phyloP scores from a whole-genome alignment of 140 eudicot species.

The Stevia rebaudiana region DNA sequence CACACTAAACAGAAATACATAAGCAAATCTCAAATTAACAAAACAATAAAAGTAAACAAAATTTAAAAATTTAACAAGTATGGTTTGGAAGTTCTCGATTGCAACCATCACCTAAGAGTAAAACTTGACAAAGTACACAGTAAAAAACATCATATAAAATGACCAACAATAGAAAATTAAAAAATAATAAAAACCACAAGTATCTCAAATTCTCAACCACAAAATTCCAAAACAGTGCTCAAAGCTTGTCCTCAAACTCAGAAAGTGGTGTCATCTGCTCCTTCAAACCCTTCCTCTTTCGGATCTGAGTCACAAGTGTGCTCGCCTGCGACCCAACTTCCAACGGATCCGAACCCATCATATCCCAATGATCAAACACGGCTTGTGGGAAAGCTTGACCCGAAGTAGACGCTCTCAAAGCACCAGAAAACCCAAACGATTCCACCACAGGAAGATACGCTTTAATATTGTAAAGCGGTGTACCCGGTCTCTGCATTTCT shows the following conservation, averaged over 20 bases:
- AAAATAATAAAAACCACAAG: background rate
- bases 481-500: slow-evolving; percentile 8
- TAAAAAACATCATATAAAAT: too few relatives aligned
- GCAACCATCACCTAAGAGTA: too few relatives aligned
- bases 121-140: too few relatives aligned
- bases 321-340: slow-evolving; percentile 2
- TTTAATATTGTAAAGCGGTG: background rate
- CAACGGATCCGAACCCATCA: background rate
- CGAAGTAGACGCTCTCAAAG: background rate
- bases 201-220: background rate
- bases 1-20: too few relatives aligned
- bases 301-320: background rate
- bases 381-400: slow-evolving; percentile 5
- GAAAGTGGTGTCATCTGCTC: slow-evolving; percentile 6
- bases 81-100: too few relatives aligned
- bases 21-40: too few relatives aligned
- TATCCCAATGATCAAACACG: slow-evolving; percentile 2
- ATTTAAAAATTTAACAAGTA: too few relatives aligned
- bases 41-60: too few relatives aligned
- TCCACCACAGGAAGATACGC: slow-evolving; percentile 5
- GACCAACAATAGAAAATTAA: too few relatives aligned
- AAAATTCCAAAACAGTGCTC: background rate
- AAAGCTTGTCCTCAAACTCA: slow-evolving; percentile 9
- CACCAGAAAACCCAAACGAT: background rate
- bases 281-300: slow-evolving; percentile 10